phyloP scores from a whole-genome alignment of 305 asterid species.

The Fraxinus floribunda region DNA sequence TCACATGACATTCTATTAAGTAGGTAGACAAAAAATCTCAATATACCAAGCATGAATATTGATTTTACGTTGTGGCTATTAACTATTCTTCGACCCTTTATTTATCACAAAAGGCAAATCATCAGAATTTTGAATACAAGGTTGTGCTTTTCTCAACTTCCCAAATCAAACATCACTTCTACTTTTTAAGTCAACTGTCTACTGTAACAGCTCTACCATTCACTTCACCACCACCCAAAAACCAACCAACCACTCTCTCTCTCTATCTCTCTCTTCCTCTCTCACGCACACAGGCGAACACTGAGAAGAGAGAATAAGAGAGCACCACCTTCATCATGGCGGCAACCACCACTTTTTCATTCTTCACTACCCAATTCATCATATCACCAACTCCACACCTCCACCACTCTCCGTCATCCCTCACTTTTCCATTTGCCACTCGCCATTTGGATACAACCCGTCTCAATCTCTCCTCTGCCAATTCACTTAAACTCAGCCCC shows the following conservation, averaged over 20 bases:
- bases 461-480: slow-evolving; percentile 27
- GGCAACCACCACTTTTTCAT: slow-evolving; percentile 48
- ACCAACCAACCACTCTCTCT: not conserved
- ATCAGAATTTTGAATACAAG: not conserved
- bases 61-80: too few relatives aligned
- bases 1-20: too few relatives aligned
- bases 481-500: slow-evolving; percentile 28
- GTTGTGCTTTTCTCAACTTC: slow-evolving; percentile 10
- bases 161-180: slow-evolving; percentile 9
- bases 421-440: slow-evolving; percentile 28
- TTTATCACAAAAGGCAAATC: not conserved
- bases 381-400: slow-evolving; percentile 24
- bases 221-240: not conserved
- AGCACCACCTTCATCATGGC: slow-evolving; percentile 15
- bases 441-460: slow-evolving; percentile 21
- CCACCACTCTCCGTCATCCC: slow-evolving; percentile 30
- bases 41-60: too few relatives aligned
- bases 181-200: slow-evolving; percentile 26
- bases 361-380: slow-evolving; percentile 32
- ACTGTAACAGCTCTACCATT: not conserved
- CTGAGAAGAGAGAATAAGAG: not conserved
- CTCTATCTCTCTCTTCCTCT: not conserved
- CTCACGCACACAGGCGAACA: not conserved
- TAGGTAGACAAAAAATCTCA: too few relatives aligned
- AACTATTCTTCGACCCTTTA: not conserved